phyloP scores from a whole-genome alignment of 2,329 filamentous ascomycete genomes.

The Paraphoma chrysanthemicola region DNA sequence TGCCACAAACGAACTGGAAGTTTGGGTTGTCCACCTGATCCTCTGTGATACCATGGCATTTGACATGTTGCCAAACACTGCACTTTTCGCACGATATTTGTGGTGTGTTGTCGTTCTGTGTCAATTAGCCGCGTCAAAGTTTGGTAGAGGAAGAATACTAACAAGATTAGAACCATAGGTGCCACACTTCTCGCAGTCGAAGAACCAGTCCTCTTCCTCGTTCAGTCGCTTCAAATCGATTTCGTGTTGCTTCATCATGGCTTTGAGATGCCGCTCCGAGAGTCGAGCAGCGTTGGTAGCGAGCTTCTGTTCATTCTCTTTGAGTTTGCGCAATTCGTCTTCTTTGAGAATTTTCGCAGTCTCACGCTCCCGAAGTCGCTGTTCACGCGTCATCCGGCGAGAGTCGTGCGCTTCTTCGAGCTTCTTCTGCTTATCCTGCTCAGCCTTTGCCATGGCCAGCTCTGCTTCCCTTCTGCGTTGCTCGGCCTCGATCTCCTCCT shows the following conservation, averaged over 20 bases:
- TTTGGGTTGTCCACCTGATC: constrained; percentile 75
- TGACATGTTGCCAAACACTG: constrained; percentile 96
- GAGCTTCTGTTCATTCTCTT: constrained; percentile 72
- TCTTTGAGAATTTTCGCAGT: constrained; percentile 82
- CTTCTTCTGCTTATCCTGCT: constrained; percentile 67
- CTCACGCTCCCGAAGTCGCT: constrained; percentile 85
- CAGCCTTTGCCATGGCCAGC: constrained; percentile 66
- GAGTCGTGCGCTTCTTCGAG: constrained; percentile 78
- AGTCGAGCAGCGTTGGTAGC: constrained; percentile 59
- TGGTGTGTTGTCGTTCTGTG: constrained; percentile 85
- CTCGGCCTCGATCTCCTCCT: constrained; percentile 74
- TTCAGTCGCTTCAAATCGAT: constrained; percentile 76
- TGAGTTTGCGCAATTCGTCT: constrained; percentile 79
- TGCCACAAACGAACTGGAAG: constrained; percentile 84
- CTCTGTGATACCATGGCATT: constrained; percentile 82
- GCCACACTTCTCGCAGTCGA: constrained; percentile 89
- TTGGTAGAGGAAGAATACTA: constrained; percentile 24
- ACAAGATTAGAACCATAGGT: constrained; percentile 81
- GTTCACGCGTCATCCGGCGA: constrained; percentile 82
- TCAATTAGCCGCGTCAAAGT: constrained; percentile 18
- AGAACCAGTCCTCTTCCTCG: constrained; percentile 83
- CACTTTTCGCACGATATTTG: constrained; percentile 94
- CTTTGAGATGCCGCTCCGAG: constrained; percentile 81
- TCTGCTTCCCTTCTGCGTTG: constrained; percentile 71
- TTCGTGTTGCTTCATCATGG: constrained; percentile 80